phyloP scores from a whole-genome alignment of 2,329 filamentous ascomycete genomes.

The Ophiostoma australiae region DNA sequence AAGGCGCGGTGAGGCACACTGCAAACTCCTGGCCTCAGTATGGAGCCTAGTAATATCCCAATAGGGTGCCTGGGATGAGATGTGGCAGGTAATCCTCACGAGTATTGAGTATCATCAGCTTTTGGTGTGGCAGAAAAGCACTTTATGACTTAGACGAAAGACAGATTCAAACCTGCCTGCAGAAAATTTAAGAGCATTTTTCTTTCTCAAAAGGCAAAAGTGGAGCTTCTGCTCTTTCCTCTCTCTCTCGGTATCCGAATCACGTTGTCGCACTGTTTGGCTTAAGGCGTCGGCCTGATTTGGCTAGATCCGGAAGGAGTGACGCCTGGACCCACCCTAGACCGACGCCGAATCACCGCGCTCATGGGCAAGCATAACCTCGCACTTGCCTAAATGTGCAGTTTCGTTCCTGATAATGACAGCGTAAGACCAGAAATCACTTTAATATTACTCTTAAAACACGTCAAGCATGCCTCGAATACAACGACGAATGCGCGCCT shows the following conservation, averaged over 20 bases:
- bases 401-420: too few relatives aligned
- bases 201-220: not conserved
- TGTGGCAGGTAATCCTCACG: not conserved
- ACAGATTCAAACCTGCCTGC: not conserved
- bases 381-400: too few relatives aligned
- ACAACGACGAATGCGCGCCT: not conserved
- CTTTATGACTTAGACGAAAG: constrained; percentile 13
- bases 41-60: not conserved
- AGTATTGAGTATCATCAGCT: not conserved
- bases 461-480: not conserved
- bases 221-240: not conserved
- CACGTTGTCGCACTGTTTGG: not conserved
- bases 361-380: not conserved
- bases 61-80: not conserved
- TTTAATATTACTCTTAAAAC: not conserved
- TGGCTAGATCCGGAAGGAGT: not conserved
- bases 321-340: not conserved
- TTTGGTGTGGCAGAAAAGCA: constrained; percentile 10
- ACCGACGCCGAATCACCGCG: not conserved
- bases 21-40: not conserved
- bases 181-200: constrained; percentile 14
- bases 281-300: not conserved
- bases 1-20: not conserved
- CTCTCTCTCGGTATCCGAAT: not conserved
- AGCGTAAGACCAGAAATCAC: not conserved